Conservation (phyloP, 2,329 filamentous ascomycete species). For the Exophiala dermatitidis region DNA sequence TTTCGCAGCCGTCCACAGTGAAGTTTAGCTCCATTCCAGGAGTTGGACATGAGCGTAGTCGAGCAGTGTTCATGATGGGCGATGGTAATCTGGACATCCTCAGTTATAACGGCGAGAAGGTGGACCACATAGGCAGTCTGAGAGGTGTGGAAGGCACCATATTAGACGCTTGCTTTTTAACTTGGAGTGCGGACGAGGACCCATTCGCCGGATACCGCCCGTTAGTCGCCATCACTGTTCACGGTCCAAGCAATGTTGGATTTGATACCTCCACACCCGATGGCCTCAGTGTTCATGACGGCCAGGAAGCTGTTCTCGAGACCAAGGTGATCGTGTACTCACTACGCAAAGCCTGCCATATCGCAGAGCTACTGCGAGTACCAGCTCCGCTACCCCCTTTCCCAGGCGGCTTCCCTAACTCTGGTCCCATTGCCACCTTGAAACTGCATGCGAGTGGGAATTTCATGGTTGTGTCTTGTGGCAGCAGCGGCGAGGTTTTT, state of each 20-base stretch:
- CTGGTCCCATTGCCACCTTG: conserved; percentile 55
- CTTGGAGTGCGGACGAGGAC: conserved; percentile 55
- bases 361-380: conserved; percentile 69
- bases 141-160: conserved; percentile 74
- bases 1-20: conserved; percentile 10
- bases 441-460: conserved; percentile 65
- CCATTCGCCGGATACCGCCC: conserved; percentile 54
- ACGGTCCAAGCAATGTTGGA: conserved; percentile 55
- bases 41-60: conserved; percentile 24
- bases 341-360: conserved; percentile 61
- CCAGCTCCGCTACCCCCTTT: conserved; percentile 36
- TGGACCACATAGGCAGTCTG: conserved; percentile 63
- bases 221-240: conserved; percentile 69
- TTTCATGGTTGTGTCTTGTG: conserved; percentile 68
- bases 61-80: conserved; percentile 72
- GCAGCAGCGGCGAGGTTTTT: conserved; percentile 79
- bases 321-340: conserved; percentile 88
- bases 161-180: conserved; percentile 72
- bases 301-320: conserved; percentile 55
- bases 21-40: conserved; percentile 15
- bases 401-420: conserved; percentile 2
- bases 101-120: conserved; percentile 61
- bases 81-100: conserved; percentile 74
- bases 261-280: conserved; percentile 25
- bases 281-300: conserved; percentile 1